phyloP scores from a whole-genome alignment of 2,329 filamentous ascomycete species.

The Xylaria sp. region DNA sequence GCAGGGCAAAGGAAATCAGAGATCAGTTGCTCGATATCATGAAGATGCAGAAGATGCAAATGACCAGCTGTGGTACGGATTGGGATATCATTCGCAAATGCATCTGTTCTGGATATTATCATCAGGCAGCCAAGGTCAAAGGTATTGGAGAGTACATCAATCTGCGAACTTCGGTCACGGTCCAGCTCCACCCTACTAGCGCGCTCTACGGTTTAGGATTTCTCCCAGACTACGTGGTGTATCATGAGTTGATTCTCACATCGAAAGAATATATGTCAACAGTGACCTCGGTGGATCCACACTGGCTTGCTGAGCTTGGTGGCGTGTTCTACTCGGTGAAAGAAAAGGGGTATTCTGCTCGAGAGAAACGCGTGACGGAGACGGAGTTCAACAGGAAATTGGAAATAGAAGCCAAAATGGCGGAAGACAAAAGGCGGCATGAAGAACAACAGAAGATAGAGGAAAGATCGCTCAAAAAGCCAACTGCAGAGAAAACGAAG shows the following conservation, averaged over 20 bases:
- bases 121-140: conserved; percentile 95
- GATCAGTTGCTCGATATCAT: conserved; percentile 96
- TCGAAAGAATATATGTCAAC: conserved; percentile 98
- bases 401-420: conserved; percentile 94
- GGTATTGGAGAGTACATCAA: conserved; percentile 98
- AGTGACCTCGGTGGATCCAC: conserved; percentile 93
- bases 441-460: conserved; percentile 66
- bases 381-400: conserved; percentile 92
- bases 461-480: conserved; percentile 59
- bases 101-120: conserved; percentile 97
- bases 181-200: conserved; percentile 93
- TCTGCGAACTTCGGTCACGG: conserved; percentile 90
- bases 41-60: conserved; percentile 88
- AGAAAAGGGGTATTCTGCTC: conserved; percentile 93
- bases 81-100: conserved; percentile 97
- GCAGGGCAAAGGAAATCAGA: conserved; percentile 91
- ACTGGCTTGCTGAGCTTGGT: conserved; percentile 95
- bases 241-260: conserved; percentile 97
- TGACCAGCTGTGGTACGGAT: conserved; percentile 91
- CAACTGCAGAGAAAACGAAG: conserved; percentile 55
- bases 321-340: conserved; percentile 98
- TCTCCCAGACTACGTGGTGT: conserved; percentile 95
- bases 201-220: conserved; percentile 93
- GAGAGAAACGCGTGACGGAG: conserved; percentile 88
- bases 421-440: conserved; percentile 79